phyloP scores from a whole-genome alignment of 108 stramenopile species.

The Skeletonema grethae region DNA sequence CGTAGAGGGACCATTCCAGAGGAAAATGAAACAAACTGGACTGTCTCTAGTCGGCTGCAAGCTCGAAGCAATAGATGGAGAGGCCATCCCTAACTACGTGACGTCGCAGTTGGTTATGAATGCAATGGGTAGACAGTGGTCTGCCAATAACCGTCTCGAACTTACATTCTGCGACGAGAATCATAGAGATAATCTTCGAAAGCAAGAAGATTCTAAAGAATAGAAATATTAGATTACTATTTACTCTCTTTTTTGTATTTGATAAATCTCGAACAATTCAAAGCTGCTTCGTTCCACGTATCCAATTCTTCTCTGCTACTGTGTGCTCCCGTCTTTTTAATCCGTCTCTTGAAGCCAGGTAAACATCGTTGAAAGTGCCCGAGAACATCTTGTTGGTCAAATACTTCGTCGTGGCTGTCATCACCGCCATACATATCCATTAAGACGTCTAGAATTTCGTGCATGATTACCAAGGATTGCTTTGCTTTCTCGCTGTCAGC shows the following conservation, averaged over 20 bases:
- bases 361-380: conserved; percentile 43
- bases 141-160: conserved; percentile 60
- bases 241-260: conserved; percentile 44
- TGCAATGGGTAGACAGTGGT: conserved; percentile 81
- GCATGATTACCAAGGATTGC: conserved; percentile 21
- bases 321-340: conserved; percentile 19
- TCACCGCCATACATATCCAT: conserved; percentile 77
- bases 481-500: background rate
- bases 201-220: conserved; percentile 5
- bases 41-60: conserved; percentile 41
- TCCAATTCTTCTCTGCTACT: conserved; percentile 40
- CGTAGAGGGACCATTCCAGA: conserved; percentile 70
- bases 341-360: conserved; percentile 41
- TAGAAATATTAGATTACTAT: background rate
- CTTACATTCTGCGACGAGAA: conserved; percentile 71
- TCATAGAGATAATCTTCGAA: conserved; percentile 29
- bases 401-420: conserved; percentile 59
- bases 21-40: conserved; percentile 38
- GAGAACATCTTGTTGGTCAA: conserved; percentile 44
- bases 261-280: conserved; percentile 69
- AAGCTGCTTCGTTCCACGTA: conserved; percentile 54
- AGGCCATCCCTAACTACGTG: conserved; percentile 82
- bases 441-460: conserved; percentile 57
- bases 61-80: conserved; percentile 78
- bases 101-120: conserved; percentile 66